Conservation (phyloP, 1,139 yeast species). For the Debaryomyces sp. region DNA sequence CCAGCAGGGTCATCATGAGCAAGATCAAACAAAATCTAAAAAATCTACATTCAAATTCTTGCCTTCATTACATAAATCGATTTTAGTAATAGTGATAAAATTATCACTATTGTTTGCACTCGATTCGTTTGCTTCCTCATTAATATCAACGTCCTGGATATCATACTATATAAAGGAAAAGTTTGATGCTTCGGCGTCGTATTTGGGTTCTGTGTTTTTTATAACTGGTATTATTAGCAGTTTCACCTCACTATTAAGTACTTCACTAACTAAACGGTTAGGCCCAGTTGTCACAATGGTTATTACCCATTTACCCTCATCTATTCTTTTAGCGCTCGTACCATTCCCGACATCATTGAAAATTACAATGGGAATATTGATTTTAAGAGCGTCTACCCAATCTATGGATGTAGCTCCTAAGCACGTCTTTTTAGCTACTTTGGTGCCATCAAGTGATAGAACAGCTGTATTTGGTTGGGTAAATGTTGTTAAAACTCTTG, state of each 20-base stretch:
- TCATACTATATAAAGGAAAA: constrained; percentile 42
- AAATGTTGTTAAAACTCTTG: constrained; percentile 43
- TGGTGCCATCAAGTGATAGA: constrained; percentile 37
- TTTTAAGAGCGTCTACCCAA: constrained; percentile 40
- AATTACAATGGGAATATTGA: constrained; percentile 32
- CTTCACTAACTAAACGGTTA: constrained; percentile 43
- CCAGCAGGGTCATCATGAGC: background rate
- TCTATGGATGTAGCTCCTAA: constrained; percentile 51
- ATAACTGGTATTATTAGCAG: constrained; percentile 43
- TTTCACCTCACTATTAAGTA: constrained; percentile 42
- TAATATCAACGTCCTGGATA: constrained; percentile 48
- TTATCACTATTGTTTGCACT: constrained; percentile 41
- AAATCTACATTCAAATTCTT: constrained; percentile 18
- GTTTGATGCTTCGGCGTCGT: constrained; percentile 34
- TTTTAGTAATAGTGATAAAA: constrained; percentile 31
- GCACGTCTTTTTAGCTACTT: constrained; percentile 43
- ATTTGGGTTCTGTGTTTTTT: constrained; percentile 43
- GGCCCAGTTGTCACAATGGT: constrained; percentile 52
- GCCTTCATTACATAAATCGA: constrained; percentile 23
- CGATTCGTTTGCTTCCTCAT: constrained; percentile 48
- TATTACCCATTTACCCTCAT: constrained; percentile 46
- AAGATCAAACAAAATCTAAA: constrained; percentile 4
- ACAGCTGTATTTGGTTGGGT: constrained; percentile 46
- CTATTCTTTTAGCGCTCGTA: constrained; percentile 37
- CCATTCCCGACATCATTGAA: constrained; percentile 37